These are phyloP conservation scores for Rutidosis leptorrhynchoides DNA, from an alignment of 129 eudicot genomes.

Conservation along the genomic window DNA sequence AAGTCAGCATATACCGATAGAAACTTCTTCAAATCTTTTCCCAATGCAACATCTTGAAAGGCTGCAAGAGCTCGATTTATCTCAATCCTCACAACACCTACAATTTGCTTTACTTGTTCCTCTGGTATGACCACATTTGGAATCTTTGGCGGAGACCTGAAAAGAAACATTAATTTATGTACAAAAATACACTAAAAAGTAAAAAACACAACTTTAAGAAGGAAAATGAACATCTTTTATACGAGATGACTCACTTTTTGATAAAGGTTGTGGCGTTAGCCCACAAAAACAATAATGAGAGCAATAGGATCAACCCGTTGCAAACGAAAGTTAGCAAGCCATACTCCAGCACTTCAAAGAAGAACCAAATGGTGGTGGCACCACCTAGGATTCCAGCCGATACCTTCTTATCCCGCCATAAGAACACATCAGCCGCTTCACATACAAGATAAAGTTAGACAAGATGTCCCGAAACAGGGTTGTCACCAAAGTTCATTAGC, in stretches of 20 bases:
- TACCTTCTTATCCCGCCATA: conserved; percentile 85
- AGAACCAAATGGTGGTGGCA: conserved; percentile 63
- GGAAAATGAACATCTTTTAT: not conserved
- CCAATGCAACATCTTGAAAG: conserved; percentile 64
- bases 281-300: conserved; percentile 76
- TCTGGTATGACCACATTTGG: conserved; percentile 77
- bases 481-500: too few species aligned
- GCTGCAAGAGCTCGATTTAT: conserved; percentile 52
- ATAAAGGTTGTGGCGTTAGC: conserved; percentile 72
- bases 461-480: not conserved
- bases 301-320: conserved; percentile 60
- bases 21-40: conserved; percentile 78
- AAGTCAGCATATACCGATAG: conserved; percentile 52
- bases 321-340: conserved; percentile 72
- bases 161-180: not conserved
- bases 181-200: not conserved
- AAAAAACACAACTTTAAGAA: not conserved
- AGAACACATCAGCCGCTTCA: conserved; percentile 83
- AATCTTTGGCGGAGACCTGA: conserved; percentile 75
- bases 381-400: conserved; percentile 75
- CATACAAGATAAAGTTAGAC: conserved; percentile 2
- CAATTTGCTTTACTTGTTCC: conserved; percentile 52
- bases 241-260: conserved; percentile 54
- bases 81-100: conserved; percentile 56
- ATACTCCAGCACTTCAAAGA: conserved; percentile 75